Evolutionary conservation across 225 moss, liverwort and hornwort genomes (phyloP).

Genomic region (Antitrichia curtipendula): DNA sequence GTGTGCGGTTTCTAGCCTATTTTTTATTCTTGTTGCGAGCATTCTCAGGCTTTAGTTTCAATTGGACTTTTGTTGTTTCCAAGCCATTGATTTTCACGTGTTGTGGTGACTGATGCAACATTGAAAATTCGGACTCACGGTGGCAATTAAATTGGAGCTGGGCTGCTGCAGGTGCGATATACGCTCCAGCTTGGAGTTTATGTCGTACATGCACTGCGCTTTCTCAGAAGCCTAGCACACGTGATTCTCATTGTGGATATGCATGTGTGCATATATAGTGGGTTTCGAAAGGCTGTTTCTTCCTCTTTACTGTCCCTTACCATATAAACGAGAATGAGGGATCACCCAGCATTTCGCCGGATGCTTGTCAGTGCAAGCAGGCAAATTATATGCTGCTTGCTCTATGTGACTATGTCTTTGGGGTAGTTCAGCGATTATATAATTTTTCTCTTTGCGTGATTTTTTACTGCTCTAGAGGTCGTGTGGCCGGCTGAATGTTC

Average conservation of each 20-base stretch:
- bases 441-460: neutral
- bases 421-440: slow-evolving; percentile 16
- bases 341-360: slow-evolving; percentile 39
- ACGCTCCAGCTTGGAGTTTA: slow-evolving; percentile 96
- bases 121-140: slow-evolving; percentile 58
- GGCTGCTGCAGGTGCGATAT: slow-evolving; percentile 99
- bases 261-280: neutral
- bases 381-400: slow-evolving; percentile 29
- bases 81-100: neutral
- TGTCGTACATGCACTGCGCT: slow-evolving; percentile 83
- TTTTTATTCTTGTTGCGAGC: neutral
- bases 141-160: slow-evolving; percentile 55
- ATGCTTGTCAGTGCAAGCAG: slow-evolving; percentile 48
- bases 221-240: slow-evolving; percentile 48
- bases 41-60: neutral
- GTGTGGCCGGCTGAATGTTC: neutral
- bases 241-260: slow-evolving; percentile 33
- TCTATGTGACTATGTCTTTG: neutral
- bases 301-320: slow-evolving; percentile 28
- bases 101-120: neutral
- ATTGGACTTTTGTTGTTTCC: neutral
- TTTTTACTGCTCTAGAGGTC: neutral
- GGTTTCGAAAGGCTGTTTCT: slow-evolving; percentile 41
- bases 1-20: neutral
- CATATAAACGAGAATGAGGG: neutral